Conservation (phyloP, 2,329 filamentous ascomycete genomes). For the Fusarium incarnatum region DNA sequence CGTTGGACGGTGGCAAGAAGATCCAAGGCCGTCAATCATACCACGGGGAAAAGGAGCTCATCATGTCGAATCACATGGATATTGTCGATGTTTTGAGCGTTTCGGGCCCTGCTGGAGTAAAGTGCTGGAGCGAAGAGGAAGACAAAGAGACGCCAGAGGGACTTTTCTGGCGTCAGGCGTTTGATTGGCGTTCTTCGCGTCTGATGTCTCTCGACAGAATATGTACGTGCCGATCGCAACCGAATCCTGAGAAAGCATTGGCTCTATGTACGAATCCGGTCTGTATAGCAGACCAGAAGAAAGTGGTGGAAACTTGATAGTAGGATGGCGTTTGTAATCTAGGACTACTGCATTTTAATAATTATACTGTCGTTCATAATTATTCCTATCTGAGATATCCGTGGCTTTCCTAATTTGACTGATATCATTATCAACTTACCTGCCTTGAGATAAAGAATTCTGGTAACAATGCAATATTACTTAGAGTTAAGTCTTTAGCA, state of each 20-base stretch:
- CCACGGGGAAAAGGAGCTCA: slow-evolving; percentile 75
- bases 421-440: no score
- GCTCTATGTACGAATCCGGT: background rate
- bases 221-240: background rate
- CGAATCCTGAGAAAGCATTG: background rate
- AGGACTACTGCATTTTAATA: background rate
- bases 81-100: slow-evolving; percentile 79
- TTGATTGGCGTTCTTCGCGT: background rate
- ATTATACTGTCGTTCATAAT: background rate
- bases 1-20: background rate
- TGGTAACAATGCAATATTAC: background rate
- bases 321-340: background rate
- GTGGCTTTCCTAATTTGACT: background rate
- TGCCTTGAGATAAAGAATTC: no score
- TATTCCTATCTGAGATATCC: background rate
- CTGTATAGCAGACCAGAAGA: background rate
- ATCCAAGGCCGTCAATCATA: slow-evolving; percentile 59
- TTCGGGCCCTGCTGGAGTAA: background rate
- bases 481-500: no score
- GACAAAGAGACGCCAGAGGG: background rate
- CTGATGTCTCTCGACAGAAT: background rate
- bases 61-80: slow-evolving; percentile 76
- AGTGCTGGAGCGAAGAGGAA: background rate
- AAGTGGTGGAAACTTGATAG: background rate
- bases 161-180: background rate